phyloP scores from a whole-genome alignment of 208 protist species.

The Acanthamoeba castellanii region DNA sequence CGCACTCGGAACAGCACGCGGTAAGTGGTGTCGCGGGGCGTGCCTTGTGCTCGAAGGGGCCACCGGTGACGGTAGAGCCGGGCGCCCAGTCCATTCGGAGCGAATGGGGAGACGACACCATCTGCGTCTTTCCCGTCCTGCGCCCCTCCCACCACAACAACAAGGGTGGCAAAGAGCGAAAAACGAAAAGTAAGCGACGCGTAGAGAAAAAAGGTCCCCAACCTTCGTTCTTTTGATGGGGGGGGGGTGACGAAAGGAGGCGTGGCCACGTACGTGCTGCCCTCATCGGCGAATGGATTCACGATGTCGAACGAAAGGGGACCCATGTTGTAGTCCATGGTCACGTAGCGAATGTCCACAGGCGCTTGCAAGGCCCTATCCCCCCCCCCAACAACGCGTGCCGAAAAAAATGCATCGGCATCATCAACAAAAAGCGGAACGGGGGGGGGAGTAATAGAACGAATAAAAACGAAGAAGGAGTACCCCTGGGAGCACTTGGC shows the following conservation, averaged over 20 bases:
- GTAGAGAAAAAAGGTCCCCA: no score
- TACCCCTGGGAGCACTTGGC: constrained; percentile 24
- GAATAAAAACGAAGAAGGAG: not conserved
- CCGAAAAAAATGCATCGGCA: not conserved
- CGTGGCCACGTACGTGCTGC: constrained; percentile 34
- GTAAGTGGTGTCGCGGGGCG: not conserved
- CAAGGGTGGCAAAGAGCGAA: not conserved
- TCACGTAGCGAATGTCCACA: constrained; percentile 38
- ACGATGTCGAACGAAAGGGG: constrained; percentile 61
- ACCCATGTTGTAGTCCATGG: constrained; percentile 68
- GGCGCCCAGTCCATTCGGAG: constrained; percentile 65
- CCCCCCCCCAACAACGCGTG: no score
- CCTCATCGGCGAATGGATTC: constrained; percentile 34
- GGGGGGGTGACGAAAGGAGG: not conserved
- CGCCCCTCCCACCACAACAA: not conserved
- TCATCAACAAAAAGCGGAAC: not conserved
- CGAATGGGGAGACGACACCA: constrained; percentile 25
- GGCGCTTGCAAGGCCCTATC: constrained; percentile 33
- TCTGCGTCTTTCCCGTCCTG: constrained; percentile 10
- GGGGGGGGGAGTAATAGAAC: not conserved
- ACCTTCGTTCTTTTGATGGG: no score
- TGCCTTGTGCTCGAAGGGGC: constrained; percentile 50
- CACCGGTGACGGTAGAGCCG: constrained; percentile 34
- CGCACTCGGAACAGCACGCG: not conserved
- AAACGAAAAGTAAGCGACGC: constrained; percentile 15